These are phyloP conservation scores for Trichoderma afroharzianum DNA, from an alignment of 2,329 filamentous ascomycete species.

Conservation along the genomic window DNA sequence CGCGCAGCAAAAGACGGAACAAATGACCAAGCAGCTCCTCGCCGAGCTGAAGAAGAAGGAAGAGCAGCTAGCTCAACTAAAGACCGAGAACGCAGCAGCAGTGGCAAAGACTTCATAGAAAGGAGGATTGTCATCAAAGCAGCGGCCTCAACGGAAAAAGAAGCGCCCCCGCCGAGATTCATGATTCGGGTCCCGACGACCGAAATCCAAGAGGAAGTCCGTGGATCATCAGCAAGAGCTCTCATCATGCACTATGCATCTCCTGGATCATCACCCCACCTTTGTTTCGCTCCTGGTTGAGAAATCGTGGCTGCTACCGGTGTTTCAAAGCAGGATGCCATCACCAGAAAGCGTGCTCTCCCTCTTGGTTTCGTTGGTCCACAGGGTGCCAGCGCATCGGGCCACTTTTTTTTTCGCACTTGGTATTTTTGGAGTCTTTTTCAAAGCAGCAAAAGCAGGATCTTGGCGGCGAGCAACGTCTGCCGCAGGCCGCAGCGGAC, in stretches of 20 bases:
- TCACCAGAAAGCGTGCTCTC: background rate
- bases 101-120: slow-evolving; percentile 24
- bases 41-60: slow-evolving; percentile 63
- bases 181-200: background rate
- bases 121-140: background rate
- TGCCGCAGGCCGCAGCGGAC: slow-evolving; percentile 10
- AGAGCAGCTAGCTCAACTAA: slow-evolving; percentile 56
- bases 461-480: background rate
- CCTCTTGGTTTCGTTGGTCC: background rate
- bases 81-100: slow-evolving; percentile 56
- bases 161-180: background rate
- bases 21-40: slow-evolving; percentile 57
- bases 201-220: background rate
- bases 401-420: background rate
- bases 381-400: slow-evolving; percentile 8
- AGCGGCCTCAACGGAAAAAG: background rate
- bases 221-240: background rate
- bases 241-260: background rate
- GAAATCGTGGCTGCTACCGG: background rate
- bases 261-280: background rate
- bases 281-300: background rate
- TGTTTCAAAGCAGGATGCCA: slow-evolving; percentile 1
- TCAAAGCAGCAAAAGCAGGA: background rate
- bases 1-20: slow-evolving; percentile 60
- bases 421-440: background rate